Conservation (phyloP, 768 basidiomycete species). For the Plicaturopsis crispa region DNA sequence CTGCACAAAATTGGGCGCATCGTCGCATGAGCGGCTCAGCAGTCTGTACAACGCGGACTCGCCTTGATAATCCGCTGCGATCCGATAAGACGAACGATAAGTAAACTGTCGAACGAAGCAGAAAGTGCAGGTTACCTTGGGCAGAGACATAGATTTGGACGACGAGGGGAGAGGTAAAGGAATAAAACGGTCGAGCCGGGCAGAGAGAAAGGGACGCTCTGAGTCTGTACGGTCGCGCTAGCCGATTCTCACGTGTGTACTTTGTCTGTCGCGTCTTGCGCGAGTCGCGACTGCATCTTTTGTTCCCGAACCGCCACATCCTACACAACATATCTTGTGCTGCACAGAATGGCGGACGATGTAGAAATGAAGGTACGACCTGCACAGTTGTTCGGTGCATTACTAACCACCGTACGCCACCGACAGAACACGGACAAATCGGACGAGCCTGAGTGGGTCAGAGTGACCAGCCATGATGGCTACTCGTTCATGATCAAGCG, state of each 20-base stretch:
- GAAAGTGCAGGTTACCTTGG: conserved; percentile 19
- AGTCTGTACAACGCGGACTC: conserved; percentile 7
- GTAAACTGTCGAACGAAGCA: background rate
- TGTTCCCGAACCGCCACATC: background rate
- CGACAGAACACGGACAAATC: background rate
- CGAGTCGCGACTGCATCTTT: background rate
- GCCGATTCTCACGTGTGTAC: no score
- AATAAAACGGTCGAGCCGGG: background rate
- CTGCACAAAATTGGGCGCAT: conserved; percentile 31
- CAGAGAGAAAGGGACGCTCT: background rate
- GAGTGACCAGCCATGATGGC: conserved; percentile 70
- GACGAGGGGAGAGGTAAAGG: background rate
- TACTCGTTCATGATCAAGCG: conserved; percentile 74
- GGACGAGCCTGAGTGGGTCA: conserved; percentile 63
- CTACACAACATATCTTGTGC: background rate
- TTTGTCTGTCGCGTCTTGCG: background rate
- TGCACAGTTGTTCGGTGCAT: background rate
- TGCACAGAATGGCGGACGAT: conserved; percentile 13
- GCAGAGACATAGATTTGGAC: conserved; percentile 21
- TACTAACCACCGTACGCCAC: background rate
- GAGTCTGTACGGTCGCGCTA: no score
- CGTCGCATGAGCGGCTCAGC: background rate
- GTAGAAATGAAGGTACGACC: conserved; percentile 13
- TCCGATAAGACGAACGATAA: conserved; percentile 12
- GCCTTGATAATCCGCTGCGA: conserved; percentile 49